phyloP scores from a whole-genome alignment of 768 basidiomycete genomes.

The Termitomyces sp. region DNA sequence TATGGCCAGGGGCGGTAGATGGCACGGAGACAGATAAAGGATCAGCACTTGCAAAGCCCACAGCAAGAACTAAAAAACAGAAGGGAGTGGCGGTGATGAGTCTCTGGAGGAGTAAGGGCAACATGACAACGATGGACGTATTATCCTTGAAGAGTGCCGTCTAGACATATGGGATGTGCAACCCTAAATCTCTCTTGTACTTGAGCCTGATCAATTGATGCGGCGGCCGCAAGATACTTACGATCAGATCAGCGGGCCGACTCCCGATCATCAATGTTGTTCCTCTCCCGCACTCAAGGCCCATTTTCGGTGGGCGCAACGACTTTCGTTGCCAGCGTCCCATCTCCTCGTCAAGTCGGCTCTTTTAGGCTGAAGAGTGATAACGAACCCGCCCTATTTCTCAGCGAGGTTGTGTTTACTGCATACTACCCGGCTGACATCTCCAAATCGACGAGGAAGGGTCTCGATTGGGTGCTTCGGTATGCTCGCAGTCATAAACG shows the following conservation, averaged over 20 bases:
- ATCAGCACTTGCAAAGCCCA: conserved; percentile 14
- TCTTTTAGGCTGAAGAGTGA: conserved; percentile 29
- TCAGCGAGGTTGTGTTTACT: conserved; percentile 62
- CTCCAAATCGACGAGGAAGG: conserved; percentile 24
- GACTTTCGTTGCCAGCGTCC: conserved; percentile 46
- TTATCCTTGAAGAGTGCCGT: background rate
- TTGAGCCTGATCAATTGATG: no score
- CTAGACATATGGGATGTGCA: background rate
- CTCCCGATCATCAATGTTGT: no score
- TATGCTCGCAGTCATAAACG: conserved; percentile 19
- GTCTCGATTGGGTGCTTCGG: conserved; percentile 56
- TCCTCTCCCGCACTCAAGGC: conserved; percentile 37
- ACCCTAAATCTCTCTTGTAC: background rate
- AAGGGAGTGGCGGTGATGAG: conserved; percentile 11
- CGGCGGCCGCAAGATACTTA: no score
- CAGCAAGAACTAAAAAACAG: conserved; percentile 5
- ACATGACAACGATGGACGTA: background rate
- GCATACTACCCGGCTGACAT: conserved; percentile 58
- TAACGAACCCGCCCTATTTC: conserved; percentile 36
- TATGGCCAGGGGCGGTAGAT: conserved; percentile 25
- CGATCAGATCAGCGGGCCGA: no score
- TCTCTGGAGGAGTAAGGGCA: background rate
- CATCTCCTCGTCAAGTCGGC: conserved; percentile 33
- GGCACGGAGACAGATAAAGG: conserved; percentile 26
- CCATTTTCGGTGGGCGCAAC: conserved; percentile 55